Evolutionary conservation across 1,284 basidiomycete species (phyloP).

Genomic region (Puccinia triticina): DNA sequence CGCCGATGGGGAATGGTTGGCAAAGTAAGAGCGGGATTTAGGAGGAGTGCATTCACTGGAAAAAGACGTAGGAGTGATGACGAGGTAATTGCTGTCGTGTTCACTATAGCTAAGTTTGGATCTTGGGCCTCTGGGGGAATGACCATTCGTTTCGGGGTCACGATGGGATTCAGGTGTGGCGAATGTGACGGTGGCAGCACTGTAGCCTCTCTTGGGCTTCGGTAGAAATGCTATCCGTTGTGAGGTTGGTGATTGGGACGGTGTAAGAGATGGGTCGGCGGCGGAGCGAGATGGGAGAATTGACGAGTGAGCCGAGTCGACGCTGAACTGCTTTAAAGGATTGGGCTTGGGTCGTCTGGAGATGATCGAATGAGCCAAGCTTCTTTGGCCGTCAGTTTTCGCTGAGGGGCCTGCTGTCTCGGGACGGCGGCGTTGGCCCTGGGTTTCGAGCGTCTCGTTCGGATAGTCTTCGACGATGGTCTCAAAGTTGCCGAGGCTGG

Average conservation of each 20-base stretch:
- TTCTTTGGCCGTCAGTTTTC: background rate
- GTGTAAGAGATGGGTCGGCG: background rate
- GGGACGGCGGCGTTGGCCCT: background rate
- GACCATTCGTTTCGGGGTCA: background rate
- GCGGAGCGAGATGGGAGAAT: background rate
- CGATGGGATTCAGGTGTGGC: background rate
- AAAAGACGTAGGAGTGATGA: background rate
- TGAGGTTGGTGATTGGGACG: background rate
- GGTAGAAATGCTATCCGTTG: background rate
- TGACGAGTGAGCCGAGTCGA: background rate
- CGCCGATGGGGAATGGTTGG: background rate
- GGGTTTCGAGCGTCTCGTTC: too few relatives aligned
- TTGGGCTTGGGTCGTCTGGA: background rate
- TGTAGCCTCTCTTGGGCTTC: background rate
- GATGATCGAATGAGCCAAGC: background rate
- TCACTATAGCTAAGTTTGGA: background rate
- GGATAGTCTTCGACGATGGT: too few relatives aligned
- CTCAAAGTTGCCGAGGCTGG: background rate
- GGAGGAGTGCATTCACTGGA: background rate
- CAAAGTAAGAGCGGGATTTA: background rate
- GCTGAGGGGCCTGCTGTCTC: background rate
- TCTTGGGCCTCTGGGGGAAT: background rate
- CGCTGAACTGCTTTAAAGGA: background rate
- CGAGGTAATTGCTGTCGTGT: background rate
- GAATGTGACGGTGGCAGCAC: background rate